A percentile compares a stretch with the other conserved stretches of the same genome.
phyloP scores from a whole-genome alignment of 345 rosid genomes.

The Laguncularia racemosa region DNA sequence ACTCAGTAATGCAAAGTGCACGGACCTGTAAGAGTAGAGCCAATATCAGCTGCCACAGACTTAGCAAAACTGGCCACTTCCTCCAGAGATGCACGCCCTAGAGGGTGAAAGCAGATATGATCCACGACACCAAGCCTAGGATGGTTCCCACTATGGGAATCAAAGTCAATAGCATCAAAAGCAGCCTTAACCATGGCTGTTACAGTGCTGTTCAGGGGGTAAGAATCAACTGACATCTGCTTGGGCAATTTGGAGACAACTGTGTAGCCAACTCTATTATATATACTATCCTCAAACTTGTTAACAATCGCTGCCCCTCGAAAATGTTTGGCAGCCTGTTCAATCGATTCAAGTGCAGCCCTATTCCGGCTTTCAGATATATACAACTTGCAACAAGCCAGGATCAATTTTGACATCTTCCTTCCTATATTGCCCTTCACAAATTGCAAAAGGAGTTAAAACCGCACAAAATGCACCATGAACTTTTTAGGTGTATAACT shows the following conservation, averaged over 20 bases:
- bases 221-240: constrained; percentile 19
- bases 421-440: constrained; percentile 16
- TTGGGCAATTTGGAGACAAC: constrained; percentile 47
- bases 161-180: constrained; percentile 49
- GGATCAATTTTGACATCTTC: constrained; percentile 55
- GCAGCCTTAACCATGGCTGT: constrained; percentile 84
- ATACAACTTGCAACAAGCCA: constrained; percentile 82
- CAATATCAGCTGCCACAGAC: constrained; percentile 60
- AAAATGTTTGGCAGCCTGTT: constrained; percentile 55
- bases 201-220: constrained; percentile 39
- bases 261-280: constrained; percentile 81
- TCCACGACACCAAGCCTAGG: constrained; percentile 94
- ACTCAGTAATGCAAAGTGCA: constrained; percentile 1
- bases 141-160: constrained; percentile 69
- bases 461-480: constrained; percentile 1
- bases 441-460: constrained; percentile 23
- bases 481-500: too few relatives aligned
- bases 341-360: constrained; percentile 58
- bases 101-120: constrained; percentile 85
- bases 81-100: constrained; percentile 47
- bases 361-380: constrained; percentile 72
- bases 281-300: constrained; percentile 72
- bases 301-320: constrained; percentile 62
- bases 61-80: constrained; percentile 60
- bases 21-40: constrained; percentile 65